Percentiles rank a stretch among this genome's conserved stretches.
Evolutionary conservation across 2,329 filamentous ascomycete genomes (phyloP).

Genomic region (Penicillium digitatum): DNA sequence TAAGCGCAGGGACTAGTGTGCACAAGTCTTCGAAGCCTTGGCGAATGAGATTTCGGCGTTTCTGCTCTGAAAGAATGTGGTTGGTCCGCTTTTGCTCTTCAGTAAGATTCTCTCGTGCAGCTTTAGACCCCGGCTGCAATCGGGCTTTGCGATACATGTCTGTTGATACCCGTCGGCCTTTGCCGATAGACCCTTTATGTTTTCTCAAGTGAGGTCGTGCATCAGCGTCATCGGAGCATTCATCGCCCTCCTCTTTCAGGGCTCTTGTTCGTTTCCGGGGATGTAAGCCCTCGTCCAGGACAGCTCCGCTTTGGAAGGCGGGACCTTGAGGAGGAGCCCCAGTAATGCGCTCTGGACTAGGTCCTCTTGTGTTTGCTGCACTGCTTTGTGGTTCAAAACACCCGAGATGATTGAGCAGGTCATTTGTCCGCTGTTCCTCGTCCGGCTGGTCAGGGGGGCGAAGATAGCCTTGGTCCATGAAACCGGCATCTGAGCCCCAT

Average conservation of each 20-base stretch:
- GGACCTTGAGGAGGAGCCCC: slow-evolving; percentile 8
- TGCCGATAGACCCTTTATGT: slow-evolving; percentile 44
- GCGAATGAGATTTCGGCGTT: slow-evolving; percentile 75
- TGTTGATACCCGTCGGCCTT: slow-evolving; percentile 33
- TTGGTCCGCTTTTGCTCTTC: slow-evolving; percentile 81
- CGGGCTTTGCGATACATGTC: slow-evolving; percentile 37
- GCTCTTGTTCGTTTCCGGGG: slow-evolving; percentile 34
- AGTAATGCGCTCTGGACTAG: slow-evolving; percentile 49
- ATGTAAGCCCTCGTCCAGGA: slow-evolving; percentile 24
- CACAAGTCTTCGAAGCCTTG: slow-evolving; percentile 78
- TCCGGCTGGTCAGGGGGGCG: slow-evolving; percentile 56
- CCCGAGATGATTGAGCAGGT: slow-evolving; percentile 54
- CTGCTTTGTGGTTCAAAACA: slow-evolving; percentile 58
- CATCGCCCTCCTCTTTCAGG: slow-evolving; percentile 39
- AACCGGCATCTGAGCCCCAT: slow-evolving; percentile 67
- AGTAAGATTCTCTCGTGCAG: slow-evolving; percentile 58
- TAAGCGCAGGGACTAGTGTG: slow-evolving; percentile 69
- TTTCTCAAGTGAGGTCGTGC: slow-evolving; percentile 45
- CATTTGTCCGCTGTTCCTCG: slow-evolving; percentile 54
- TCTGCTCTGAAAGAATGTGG: slow-evolving; percentile 83
- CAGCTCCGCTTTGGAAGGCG: slow-evolving; percentile 4
- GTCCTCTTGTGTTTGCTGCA: slow-evolving; percentile 56
- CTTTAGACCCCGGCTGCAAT: slow-evolving; percentile 29
- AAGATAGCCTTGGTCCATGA: slow-evolving; percentile 58
- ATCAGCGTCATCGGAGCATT: slow-evolving; percentile 35